Conservation (phyloP, 2,329 filamentous ascomycete genomes). For the Fusarium sublunatum region DNA sequence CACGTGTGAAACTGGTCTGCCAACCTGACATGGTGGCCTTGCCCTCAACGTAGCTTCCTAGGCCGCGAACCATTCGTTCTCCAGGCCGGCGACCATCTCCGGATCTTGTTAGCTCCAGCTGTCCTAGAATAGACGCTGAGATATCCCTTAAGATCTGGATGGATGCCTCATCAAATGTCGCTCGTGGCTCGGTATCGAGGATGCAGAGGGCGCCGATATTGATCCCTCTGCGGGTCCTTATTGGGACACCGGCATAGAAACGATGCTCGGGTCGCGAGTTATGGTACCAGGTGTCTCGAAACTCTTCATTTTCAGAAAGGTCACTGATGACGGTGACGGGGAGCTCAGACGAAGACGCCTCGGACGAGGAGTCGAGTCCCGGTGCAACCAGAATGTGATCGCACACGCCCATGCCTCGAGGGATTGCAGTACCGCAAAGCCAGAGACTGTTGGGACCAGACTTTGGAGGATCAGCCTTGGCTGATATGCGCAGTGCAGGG, state of each 20-base stretch:
- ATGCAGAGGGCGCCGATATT: slow-evolving; percentile 57
- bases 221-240: slow-evolving; percentile 53
- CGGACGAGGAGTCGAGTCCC: not conserved
- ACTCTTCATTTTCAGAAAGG: slow-evolving; percentile 47
- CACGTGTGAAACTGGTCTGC: slow-evolving; percentile 20
- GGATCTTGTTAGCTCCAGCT: slow-evolving; percentile 50
- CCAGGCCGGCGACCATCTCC: slow-evolving; percentile 45
- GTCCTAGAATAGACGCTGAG: slow-evolving; percentile 50
- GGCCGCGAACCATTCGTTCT: slow-evolving; percentile 54
- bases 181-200: slow-evolving; percentile 30
- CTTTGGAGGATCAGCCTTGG: slow-evolving; percentile 36
- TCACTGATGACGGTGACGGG: slow-evolving; percentile 52
- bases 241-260: slow-evolving; percentile 57
- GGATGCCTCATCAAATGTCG: slow-evolving; percentile 44
- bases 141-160: slow-evolving; percentile 44
- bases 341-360: slow-evolving; percentile 17
- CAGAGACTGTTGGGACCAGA: slow-evolving; percentile 36
- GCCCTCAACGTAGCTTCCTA: slow-evolving; percentile 54
- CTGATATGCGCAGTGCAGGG: slow-evolving; percentile 51
- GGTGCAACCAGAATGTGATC: slow-evolving; percentile 40
- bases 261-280: slow-evolving; percentile 37
- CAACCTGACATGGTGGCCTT: slow-evolving; percentile 45
- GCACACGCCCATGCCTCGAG: slow-evolving; percentile 46
- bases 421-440: slow-evolving; percentile 50
- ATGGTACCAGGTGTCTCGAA: slow-evolving; percentile 37